Conservation (phyloP, 192 early-diverging fungal species). For the Chytriomyces hyalinus region DNA sequence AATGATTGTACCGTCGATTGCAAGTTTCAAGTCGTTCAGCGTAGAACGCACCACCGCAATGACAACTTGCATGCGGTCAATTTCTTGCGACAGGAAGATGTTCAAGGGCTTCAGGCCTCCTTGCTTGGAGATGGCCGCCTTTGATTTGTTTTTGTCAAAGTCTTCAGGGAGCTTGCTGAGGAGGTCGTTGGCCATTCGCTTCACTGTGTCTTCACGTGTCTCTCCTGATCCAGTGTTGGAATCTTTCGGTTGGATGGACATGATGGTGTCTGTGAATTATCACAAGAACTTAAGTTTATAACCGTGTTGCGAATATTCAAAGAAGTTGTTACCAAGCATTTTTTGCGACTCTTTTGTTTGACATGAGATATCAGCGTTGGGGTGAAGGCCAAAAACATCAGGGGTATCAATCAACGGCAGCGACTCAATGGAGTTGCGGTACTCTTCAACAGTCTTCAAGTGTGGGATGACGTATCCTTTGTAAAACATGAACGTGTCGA, state of each 20-base stretch:
- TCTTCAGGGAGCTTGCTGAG: constrained; percentile 65
- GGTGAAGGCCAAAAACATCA: constrained; percentile 71
- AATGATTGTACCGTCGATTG: constrained; percentile 72
- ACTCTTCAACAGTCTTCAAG: constrained; percentile 67
- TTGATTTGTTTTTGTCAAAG: constrained; percentile 64
- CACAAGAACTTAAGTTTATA: background rate
- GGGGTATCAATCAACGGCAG: constrained; percentile 66
- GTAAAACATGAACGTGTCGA: constrained; percentile 67
- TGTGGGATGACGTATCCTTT: constrained; percentile 71
- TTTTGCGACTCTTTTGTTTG: constrained; percentile 66
- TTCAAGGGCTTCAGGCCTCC: constrained; percentile 63
- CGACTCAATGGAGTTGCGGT: constrained; percentile 61
- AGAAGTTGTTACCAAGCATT: constrained; percentile 58
- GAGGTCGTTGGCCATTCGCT: constrained; percentile 64
- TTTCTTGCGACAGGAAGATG: constrained; percentile 70
- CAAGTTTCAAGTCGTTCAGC: constrained; percentile 64
- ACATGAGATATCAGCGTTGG: constrained; percentile 68
- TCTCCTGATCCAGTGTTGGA: constrained; percentile 60
- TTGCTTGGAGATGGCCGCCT: constrained; percentile 57
- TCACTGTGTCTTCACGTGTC: constrained; percentile 70
- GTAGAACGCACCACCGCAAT: constrained; percentile 59
- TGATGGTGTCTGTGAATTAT: constrained; percentile 57
- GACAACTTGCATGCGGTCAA: constrained; percentile 69
- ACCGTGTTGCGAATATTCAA: constrained; percentile 4
- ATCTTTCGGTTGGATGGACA: constrained; percentile 74